Percentiles rank a stretch among this genome's conserved stretches.
phyloP scores from a whole-genome alignment of 176 grass and related monocot species.

The barley (Hordeum vulgare) region DNA sequence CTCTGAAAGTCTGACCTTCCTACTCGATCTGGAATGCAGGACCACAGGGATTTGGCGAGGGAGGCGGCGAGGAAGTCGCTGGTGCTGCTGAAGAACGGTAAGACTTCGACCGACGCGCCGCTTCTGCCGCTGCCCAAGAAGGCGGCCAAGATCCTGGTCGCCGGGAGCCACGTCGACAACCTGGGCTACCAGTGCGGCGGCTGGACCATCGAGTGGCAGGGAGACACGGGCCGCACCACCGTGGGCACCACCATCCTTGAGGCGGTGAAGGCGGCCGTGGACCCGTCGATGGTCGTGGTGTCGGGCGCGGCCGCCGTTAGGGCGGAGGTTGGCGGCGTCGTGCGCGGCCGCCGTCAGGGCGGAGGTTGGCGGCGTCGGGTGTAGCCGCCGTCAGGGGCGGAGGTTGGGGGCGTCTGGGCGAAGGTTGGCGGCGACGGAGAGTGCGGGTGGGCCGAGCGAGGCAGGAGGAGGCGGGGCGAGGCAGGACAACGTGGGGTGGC shows the following conservation, averaged over 20 bases:
- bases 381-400: too few relatives aligned
- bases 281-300: constrained; percentile 58
- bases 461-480: too few relatives aligned
- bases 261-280: constrained; percentile 65
- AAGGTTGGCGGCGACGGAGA: too few relatives aligned
- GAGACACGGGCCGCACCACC: constrained; percentile 53
- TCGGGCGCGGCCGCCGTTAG: too few relatives aligned
- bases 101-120: constrained; percentile 17
- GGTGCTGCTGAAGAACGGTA: constrained; percentile 87
- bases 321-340: too few relatives aligned
- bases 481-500: too few relatives aligned
- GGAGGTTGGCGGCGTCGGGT: too few relatives aligned
- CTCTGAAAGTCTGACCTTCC: too few relatives aligned
- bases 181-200: constrained; percentile 93
- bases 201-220: constrained; percentile 92
- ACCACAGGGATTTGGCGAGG: constrained; percentile 78
- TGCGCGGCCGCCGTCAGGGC: too few relatives aligned
- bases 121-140: constrained; percentile 82
- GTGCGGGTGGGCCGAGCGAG: too few relatives aligned
- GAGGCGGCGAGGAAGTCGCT: constrained; percentile 85
- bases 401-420: too few relatives aligned
- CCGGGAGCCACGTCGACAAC: constrained; percentile 80
- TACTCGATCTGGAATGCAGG: constrained; percentile 21
- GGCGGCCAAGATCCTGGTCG: constrained; percentile 72
- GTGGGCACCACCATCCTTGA: constrained; percentile 83